A percentile compares a stretch with the other conserved stretches of the same genome.
phyloP scores from a whole-genome alignment of 805 yeast species.

The Saturnispora hagleri region DNA sequence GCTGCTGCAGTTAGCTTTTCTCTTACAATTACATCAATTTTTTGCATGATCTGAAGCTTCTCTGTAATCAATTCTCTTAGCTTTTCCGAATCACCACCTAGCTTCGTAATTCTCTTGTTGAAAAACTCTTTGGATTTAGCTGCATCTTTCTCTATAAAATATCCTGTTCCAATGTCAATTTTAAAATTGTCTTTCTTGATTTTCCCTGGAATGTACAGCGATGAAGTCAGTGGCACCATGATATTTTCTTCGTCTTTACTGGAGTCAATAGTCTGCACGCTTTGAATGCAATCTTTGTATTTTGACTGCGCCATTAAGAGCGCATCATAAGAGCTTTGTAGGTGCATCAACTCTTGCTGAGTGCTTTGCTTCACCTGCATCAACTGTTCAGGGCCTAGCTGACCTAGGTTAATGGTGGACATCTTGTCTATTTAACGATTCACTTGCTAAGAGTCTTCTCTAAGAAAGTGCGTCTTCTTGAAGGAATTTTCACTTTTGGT shows the following conservation, averaged over 20 bases:
- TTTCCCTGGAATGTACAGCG: slow-evolving; percentile 83
- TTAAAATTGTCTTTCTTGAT: slow-evolving; percentile 57
- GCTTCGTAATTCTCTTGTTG: slow-evolving; percentile 59
- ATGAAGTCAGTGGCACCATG: slow-evolving; percentile 80
- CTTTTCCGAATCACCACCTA: slow-evolving; percentile 64
- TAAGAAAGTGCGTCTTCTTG: slow-evolving; percentile 4
- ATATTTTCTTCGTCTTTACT: slow-evolving; percentile 38
- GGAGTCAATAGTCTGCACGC: slow-evolving; percentile 45
- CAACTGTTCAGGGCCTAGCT: slow-evolving; percentile 76
- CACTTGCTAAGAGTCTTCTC: not conserved
- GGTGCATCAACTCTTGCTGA: slow-evolving; percentile 79
- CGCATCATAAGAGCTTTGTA: slow-evolving; percentile 76
- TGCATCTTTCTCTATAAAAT: slow-evolving; percentile 73
- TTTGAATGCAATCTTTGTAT: slow-evolving; percentile 69
- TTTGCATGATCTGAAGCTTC: slow-evolving; percentile 55
- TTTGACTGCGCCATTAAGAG: slow-evolving; percentile 73
- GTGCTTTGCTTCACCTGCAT: slow-evolving; percentile 74
- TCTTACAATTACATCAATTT: slow-evolving; percentile 50
- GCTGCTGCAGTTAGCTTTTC: slow-evolving; percentile 40
- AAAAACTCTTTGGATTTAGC: slow-evolving; percentile 65
- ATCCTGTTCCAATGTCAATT: slow-evolving; percentile 96
- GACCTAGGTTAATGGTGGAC: slow-evolving; percentile 37
- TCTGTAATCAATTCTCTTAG: slow-evolving; percentile 67
- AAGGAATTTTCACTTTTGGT: not conserved
- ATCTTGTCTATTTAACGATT: not conserved